Percentiles rank a stretch among this genome's conserved stretches.
Evolutionary conservation across 1,284 basidiomycete species (phyloP).

Genomic region (Rhodotorula sp.): DNA sequence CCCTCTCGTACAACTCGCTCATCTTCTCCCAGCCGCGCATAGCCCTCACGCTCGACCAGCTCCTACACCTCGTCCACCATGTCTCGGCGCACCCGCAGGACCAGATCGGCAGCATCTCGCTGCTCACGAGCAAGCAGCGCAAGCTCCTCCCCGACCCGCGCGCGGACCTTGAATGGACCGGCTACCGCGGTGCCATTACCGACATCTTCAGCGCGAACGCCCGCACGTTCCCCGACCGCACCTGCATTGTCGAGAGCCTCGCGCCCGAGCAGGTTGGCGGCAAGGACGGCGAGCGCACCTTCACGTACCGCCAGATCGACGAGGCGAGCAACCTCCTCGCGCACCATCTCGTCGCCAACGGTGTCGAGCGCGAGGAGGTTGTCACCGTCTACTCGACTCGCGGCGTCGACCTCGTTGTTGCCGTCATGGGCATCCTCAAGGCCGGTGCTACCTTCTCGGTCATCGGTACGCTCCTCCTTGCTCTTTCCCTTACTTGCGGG

Average conservation of each 20-base stretch:
- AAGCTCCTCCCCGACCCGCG: constrained; percentile 78
- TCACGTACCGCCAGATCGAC: constrained; percentile 80
- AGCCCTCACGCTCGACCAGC: constrained; percentile 77
- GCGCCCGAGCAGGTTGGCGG: constrained; percentile 53
- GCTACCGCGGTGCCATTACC: constrained; percentile 93
- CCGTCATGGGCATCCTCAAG: constrained; percentile 95
- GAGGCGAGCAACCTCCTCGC: constrained; percentile 86
- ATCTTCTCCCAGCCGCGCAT: constrained; percentile 84
- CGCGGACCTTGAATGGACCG: constrained; percentile 93
- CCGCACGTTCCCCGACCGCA: constrained; percentile 68
- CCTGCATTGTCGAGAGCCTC: constrained; percentile 80
- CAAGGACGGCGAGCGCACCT: constrained; percentile 61
- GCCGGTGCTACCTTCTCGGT: constrained; percentile 97
- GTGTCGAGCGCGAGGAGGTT: constrained; percentile 89
- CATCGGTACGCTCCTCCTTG: constrained; percentile 64
- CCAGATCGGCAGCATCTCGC: constrained; percentile 71
- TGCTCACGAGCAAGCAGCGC: constrained; percentile 75
- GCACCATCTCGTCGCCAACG: constrained; percentile 82
- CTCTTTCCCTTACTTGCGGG: not conserved
- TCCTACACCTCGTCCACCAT: constrained; percentile 71
- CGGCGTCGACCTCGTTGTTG: constrained; percentile 94
- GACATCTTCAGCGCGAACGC: constrained; percentile 88
- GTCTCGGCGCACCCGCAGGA: constrained; percentile 62
- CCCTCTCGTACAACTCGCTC: constrained; percentile 90
- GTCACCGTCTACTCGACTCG: constrained; percentile 99